phyloP scores from a whole-genome alignment of 306 rosid genomes.

The Prunus dulcis region DNA sequence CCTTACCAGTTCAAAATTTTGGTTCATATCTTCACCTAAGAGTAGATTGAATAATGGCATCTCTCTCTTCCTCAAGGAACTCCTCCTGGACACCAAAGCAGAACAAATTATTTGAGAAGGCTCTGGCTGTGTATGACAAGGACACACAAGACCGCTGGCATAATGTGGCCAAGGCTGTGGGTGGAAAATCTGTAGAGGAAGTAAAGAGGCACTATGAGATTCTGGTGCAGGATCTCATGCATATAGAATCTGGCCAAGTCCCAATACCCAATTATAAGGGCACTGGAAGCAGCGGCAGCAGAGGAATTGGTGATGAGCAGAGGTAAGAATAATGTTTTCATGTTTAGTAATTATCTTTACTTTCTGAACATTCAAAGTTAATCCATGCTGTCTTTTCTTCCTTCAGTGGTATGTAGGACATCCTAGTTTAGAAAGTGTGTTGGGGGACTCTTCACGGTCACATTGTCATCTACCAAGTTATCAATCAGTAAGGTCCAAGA shows the following conservation, averaged over 20 bases:
- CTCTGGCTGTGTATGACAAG: conserved; percentile 78
- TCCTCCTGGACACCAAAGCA: conserved; percentile 76
- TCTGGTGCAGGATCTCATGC: conserved; percentile 67
- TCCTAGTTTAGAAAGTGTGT: not conserved
- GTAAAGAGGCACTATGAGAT: conserved; percentile 75
- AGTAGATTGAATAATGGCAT: conserved; percentile 29
- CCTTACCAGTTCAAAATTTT: not conserved
- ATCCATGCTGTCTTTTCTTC: not conserved
- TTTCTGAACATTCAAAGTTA: not conserved
- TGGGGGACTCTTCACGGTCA: not conserved
- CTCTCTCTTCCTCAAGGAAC: conserved; percentile 25
- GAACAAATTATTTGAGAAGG: conserved; percentile 76
- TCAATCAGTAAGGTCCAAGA: not conserved
- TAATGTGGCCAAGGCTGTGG: conserved; percentile 81
- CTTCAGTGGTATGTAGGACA: not conserved
- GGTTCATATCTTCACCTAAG: not conserved
- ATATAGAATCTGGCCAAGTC: conserved; percentile 69
- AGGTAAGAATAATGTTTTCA: conserved; percentile 38
- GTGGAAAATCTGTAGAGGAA: conserved; percentile 70
- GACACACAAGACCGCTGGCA: conserved; percentile 87
- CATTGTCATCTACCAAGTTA: not conserved
- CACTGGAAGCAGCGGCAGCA: conserved; percentile 27
- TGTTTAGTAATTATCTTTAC: not conserved
- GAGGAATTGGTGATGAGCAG: conserved; percentile 36
- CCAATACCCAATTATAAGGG: conserved; percentile 65